phyloP scores from a whole-genome alignment of 208 protist species.

The Trypanosoma cruzi region DNA sequence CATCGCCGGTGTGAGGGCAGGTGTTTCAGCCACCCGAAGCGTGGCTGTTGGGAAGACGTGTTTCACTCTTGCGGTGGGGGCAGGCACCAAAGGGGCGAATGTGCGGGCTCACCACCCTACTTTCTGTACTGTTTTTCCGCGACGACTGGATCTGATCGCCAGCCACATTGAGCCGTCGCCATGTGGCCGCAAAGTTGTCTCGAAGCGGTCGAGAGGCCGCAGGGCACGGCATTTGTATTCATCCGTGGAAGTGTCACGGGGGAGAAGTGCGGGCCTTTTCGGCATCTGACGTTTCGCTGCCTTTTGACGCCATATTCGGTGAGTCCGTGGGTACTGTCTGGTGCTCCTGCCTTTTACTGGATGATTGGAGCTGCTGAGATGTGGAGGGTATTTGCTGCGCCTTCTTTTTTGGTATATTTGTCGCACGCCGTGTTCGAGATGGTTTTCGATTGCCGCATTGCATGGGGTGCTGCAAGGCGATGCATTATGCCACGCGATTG shows the following conservation, averaged over 20 bases:
- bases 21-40: background rate
- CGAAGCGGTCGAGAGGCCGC: background rate
- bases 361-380: constrained; percentile 44
- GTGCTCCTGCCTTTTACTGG: constrained; percentile 59
- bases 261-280: constrained; percentile 21
- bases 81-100: constrained; percentile 18
- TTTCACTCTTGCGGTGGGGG: constrained; percentile 17
- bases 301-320: constrained; percentile 29
- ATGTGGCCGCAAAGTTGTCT: background rate
- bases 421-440: constrained; percentile 54
- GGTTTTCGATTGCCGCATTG: constrained; percentile 58
- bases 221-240: constrained; percentile 3
- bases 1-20: constrained; percentile 8
- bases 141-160: constrained; percentile 36
- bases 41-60: background rate
- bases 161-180: constrained; percentile 34
- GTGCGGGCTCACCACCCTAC: constrained; percentile 46
- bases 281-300: constrained; percentile 14
- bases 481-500: constrained; percentile 38
- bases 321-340: constrained; percentile 54
- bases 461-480: constrained; percentile 38
- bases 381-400: constrained; percentile 36
- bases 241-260: background rate
- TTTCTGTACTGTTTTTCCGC: constrained; percentile 36
- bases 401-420: constrained; percentile 60